phyloP scores from a whole-genome alignment of 2,329 filamentous ascomycete species.

The Blastomyces parvus region DNA sequence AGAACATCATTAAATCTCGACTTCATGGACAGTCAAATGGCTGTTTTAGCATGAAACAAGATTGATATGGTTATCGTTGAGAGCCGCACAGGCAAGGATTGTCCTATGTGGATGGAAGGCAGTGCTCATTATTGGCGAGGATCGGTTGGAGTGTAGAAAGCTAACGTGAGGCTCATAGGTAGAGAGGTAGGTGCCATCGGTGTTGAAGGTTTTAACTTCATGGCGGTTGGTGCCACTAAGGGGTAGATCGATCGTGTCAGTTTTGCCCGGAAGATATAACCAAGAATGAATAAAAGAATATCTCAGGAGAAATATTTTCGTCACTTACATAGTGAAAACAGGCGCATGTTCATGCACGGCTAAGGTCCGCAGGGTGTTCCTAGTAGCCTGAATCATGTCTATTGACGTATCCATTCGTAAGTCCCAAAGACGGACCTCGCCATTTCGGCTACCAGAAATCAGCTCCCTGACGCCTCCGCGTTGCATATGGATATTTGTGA shows the following conservation, averaged over 20 bases:
- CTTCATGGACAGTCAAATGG: not conserved
- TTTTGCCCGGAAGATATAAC: constrained; percentile 13
- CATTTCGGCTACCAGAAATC: constrained; percentile 80
- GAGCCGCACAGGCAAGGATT: constrained; percentile 76
- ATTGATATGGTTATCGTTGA: constrained; percentile 84
- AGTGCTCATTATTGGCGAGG: constrained; percentile 74
- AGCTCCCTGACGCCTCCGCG: constrained; percentile 87
- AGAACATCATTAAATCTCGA: not conserved
- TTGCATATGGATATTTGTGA: constrained; percentile 94
- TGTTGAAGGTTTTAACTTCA: constrained; percentile 84
- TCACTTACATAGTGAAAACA: constrained; percentile 80
- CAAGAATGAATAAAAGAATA: constrained; percentile 6
- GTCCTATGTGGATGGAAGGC: constrained; percentile 94
- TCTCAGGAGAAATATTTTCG: not conserved
- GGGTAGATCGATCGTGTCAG: not conserved
- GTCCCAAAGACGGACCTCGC: constrained; percentile 93
- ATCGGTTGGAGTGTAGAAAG: constrained; percentile 71
- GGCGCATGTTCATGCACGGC: constrained; percentile 94
- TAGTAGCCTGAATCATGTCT: constrained; percentile 63
- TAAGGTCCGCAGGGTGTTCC: constrained; percentile 69
- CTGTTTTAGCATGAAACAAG: constrained; percentile 57
- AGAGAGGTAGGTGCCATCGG: constrained; percentile 68
- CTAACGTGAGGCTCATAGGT: constrained; percentile 82
- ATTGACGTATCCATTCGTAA: constrained; percentile 75
- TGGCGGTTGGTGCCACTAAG: constrained; percentile 76